Conservation (phyloP, 805 yeast species). For the Pichia deserticola region DNA sequence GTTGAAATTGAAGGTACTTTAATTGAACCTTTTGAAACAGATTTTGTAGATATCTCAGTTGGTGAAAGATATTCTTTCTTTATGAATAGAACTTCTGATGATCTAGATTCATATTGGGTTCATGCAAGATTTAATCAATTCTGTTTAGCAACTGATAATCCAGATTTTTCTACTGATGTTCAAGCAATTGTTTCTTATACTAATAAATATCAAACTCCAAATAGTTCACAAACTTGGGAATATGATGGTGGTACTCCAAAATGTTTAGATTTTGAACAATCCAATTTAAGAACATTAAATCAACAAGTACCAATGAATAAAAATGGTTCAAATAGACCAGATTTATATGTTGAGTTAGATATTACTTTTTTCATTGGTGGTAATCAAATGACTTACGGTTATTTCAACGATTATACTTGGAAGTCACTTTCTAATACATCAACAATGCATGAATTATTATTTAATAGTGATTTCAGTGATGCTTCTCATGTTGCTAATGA, state of each 20-base stretch:
- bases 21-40: constrained; percentile 34
- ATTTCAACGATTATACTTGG: constrained; percentile 16
- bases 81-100: constrained; percentile 5
- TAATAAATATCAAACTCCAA: constrained; percentile 31
- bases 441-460: constrained; percentile 78
- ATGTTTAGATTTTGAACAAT: constrained; percentile 16
- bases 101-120: constrained; percentile 5
- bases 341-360: constrained; percentile 10
- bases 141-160: constrained; percentile 14
- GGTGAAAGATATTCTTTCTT: constrained; percentile 20
- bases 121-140: constrained; percentile 17
- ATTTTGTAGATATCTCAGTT: constrained; percentile 14
- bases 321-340: constrained; percentile 12
- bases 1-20: constrained; percentile 56
- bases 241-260: constrained; percentile 13
- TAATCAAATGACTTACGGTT: constrained; percentile 11
- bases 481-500: constrained; percentile 56
- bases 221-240: constrained; percentile 39
- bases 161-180: constrained; percentile 15
- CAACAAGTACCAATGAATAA: constrained; percentile 8
- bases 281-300: constrained; percentile 11
- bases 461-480: constrained; percentile 32
- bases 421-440: constrained; percentile 58
- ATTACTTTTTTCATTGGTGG: constrained; percentile 12
- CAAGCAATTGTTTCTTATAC: constrained; percentile 13